Evolutionary conservation across 1,284 basidiomycete genomes (phyloP), one percentile per base, ranked within the genome.

Genomic region (Coniophora puteana): DNA sequence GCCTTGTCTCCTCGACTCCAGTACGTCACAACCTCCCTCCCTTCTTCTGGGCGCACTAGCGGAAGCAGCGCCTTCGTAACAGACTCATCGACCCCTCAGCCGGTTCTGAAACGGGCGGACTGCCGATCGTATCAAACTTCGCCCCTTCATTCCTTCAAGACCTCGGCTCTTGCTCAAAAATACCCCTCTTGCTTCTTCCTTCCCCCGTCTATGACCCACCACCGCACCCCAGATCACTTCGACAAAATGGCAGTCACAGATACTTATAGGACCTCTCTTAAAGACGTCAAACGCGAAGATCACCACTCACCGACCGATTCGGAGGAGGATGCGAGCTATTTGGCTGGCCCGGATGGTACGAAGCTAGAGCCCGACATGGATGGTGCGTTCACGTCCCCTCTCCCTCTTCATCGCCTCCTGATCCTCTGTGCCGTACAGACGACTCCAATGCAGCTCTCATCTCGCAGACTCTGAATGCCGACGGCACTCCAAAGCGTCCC

Each of bases 401-500:
- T 38, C 18, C 35, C 22, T 37, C 35, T 29, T 42, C 16, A 22
- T 17, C 36, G 41, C 27, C 48, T 28, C 20, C 39, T 31, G 39
- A 37, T 21, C 32, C 48, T 53, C 40, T 54, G 40, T 37, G 40
- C 38, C 38, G 46, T 18, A 30, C 38, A 74, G 72, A 76, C 29
- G 76, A 76, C 46, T 52, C 68, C 28, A 72, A 78, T 51, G 54
- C 67, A 40, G 65, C 78, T 2, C 63, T 89, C 53, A 89, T 79
- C 13, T 75, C 76, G 4, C 87, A 90, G 63, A 80, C 83, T 13
- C 70, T 90, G 43, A 90, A 90, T 58, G 70, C 84, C 1, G 87
- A 90, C 55, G 87, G 87, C 24, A 89, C 87, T 30, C 87, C 88
- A 18, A 88, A 88, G 58, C 78, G 87, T 10, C 87, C 87, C 29